Evolutionary conservation across 2,329 filamentous ascomycete species (phyloP), one percentile per base, ranked within the genome.

Genomic region (Paracoccidioides brasiliensis): DNA sequence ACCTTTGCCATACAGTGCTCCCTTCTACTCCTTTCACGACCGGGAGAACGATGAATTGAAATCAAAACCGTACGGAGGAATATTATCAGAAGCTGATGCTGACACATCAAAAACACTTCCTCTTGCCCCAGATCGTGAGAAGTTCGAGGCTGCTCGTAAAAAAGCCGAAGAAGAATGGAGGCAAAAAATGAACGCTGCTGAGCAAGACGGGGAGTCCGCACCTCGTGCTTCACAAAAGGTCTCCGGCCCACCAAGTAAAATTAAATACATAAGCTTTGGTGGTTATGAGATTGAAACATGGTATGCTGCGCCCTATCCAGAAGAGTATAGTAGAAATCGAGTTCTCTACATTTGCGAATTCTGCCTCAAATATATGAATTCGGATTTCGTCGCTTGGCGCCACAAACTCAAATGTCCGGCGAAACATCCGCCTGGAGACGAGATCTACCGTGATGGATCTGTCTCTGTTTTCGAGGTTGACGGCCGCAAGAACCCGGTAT

Each of bases 321-420:
- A 96, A 68, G 93, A 98, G 72, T 98, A 98, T 75, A 97, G 90
- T 69, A 84, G 91, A 60, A 97, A 98, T 67, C 85, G 88, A 35
- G 87, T 95, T 41, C 80, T 98, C n/a, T 97, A 95, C 72, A 97
- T 98, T 60, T 98, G 93, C 77, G 94, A 98, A 70, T 98, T 97
- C 70, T 98, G 93, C 69, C 78, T 98, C 58, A 98, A 97, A 72
- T 98, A 98, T 74, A 96, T 98, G 90, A 95, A 94, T 70, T 97
- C 93, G 15, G 91, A 96, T 69, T 97, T 95, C 65, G 93, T 98
- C 33, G 91, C 93, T 12, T 97, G 91, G 89, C 82, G 93, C 54
- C 93, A 98, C 72, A 97, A 97, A 74, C 80, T 90, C 64, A 98
- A 98, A 74, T 98, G 93, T 64, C 87, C 89, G 5, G 90, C 90